These are phyloP conservation scores for Myxozyma udenii DNA, from an alignment of 805 yeast genomes.

Conservation along the genomic window DNA sequence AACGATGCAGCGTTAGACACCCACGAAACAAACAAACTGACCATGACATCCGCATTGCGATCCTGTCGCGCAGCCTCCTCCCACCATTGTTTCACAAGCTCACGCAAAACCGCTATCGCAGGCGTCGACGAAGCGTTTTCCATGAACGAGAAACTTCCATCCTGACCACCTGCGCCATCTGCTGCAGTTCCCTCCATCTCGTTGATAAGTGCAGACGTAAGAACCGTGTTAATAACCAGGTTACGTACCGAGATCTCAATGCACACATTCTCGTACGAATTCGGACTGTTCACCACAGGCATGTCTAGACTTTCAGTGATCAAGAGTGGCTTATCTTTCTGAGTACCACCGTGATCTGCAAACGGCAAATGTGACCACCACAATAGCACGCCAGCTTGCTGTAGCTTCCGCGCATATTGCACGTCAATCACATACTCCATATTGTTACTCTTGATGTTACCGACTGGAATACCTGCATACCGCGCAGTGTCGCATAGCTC, in stretches of 20 bases:
- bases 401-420: slow-evolving; percentile 75
- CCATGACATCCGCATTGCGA: slow-evolving; percentile 74
- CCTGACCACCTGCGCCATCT: slow-evolving; percentile 32
- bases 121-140: slow-evolving; percentile 79
- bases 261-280: slow-evolving; percentile 71
- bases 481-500: slow-evolving; percentile 63
- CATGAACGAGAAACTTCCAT: slow-evolving; percentile 47
- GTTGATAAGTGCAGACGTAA: slow-evolving; percentile 77
- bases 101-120: slow-evolving; percentile 66
- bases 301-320: slow-evolving; percentile 58
- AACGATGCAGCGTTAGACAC: slow-evolving; percentile 70
- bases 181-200: slow-evolving; percentile 77
- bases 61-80: slow-evolving; percentile 72
- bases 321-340: slow-evolving; percentile 55
- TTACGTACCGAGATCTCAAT: slow-evolving; percentile 77
- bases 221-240: slow-evolving; percentile 76
- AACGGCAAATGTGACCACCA: slow-evolving; percentile 90
- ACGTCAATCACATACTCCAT: slow-evolving; percentile 78
- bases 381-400: slow-evolving; percentile 61
- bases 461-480: slow-evolving; percentile 78
- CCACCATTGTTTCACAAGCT: slow-evolving; percentile 88
- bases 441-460: slow-evolving; percentile 78
- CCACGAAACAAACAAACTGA: slow-evolving; percentile 81
- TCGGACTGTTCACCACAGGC: slow-evolving; percentile 72
- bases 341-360: slow-evolving; percentile 83